phyloP scores from a whole-genome alignment of 257 asterid species.

The Solanum habrochaites region DNA sequence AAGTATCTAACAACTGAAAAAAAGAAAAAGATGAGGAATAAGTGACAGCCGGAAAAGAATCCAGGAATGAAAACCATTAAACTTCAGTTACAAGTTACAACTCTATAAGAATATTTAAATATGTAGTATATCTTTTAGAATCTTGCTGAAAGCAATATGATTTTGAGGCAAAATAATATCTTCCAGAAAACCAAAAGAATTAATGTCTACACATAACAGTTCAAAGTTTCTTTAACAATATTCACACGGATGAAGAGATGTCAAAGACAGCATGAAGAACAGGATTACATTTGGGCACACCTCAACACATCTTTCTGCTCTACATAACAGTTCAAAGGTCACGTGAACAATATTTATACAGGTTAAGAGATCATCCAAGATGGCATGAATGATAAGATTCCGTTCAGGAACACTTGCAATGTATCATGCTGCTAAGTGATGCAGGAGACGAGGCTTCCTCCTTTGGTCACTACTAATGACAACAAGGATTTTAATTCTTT shows the following conservation, averaged over 20 bases:
- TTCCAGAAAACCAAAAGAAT: too few relatives aligned
- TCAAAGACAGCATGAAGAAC: not conserved
- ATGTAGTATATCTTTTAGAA: too few relatives aligned
- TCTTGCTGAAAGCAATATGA: too few relatives aligned
- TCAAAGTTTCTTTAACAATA: not conserved
- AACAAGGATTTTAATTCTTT: not conserved
- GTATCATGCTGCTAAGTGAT: not conserved
- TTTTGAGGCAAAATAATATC: too few relatives aligned
- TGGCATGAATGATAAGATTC: not conserved
- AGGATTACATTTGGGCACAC: not conserved
- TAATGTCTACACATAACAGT: too few relatives aligned
- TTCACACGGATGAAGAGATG: not conserved
- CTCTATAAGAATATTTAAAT: too few relatives aligned
- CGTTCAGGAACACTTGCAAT: not conserved
- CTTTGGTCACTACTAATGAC: not conserved
- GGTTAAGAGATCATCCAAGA: not conserved
- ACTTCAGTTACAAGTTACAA: too few relatives aligned
- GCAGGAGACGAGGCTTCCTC: not conserved
- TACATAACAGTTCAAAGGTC: not conserved
- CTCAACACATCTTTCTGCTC: not conserved
- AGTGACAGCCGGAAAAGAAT: too few relatives aligned
- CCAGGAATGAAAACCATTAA: too few relatives aligned
- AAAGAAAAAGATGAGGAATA: not conserved
- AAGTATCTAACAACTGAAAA: conserved; percentile 9
- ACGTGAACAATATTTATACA: not conserved